Conservation (phyloP, 148 eudicot species). For the Vaccinium darrowii region DNA sequence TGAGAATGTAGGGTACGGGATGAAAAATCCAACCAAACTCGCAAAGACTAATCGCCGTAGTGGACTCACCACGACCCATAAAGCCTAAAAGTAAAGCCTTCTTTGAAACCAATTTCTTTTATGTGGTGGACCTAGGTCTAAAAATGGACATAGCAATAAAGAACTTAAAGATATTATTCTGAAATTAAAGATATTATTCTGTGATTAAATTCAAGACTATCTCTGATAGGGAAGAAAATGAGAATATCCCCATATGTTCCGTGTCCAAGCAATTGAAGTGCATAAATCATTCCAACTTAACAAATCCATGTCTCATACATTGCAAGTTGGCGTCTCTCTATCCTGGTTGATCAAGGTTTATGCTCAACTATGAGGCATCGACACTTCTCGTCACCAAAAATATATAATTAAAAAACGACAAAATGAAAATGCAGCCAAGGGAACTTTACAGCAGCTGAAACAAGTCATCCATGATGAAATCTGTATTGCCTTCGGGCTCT, state of each 20-base stretch:
- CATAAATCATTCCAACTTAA: background rate
- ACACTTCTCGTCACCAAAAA: background rate
- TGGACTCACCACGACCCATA: too few relatives aligned
- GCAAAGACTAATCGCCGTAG: too few relatives aligned
- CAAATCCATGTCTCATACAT: background rate
- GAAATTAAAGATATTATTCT: too few relatives aligned
- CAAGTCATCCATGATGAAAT: background rate
- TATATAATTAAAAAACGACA: background rate
- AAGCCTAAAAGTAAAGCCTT: too few relatives aligned
- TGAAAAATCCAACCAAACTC: too few relatives aligned
- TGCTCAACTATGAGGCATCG: background rate
- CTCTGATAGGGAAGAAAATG: background rate
- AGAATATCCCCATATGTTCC: background rate
- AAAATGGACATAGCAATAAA: too few relatives aligned
- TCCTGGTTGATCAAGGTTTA: background rate
- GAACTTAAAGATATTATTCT: too few relatives aligned
- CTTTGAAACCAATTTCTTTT: too few relatives aligned
- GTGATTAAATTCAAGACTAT: background rate
- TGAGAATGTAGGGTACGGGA: too few relatives aligned
- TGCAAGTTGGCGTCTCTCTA: background rate
- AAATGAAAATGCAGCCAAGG: slow-evolving; percentile 11
- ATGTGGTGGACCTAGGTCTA: too few relatives aligned
- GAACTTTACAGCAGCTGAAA: slow-evolving; percentile 11
- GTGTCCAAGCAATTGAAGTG: background rate
- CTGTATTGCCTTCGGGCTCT: too few relatives aligned